Base-by-base conservation (phyloP, 805 yeast genomes). In the Wickerhamiella parazyma region DNA sequence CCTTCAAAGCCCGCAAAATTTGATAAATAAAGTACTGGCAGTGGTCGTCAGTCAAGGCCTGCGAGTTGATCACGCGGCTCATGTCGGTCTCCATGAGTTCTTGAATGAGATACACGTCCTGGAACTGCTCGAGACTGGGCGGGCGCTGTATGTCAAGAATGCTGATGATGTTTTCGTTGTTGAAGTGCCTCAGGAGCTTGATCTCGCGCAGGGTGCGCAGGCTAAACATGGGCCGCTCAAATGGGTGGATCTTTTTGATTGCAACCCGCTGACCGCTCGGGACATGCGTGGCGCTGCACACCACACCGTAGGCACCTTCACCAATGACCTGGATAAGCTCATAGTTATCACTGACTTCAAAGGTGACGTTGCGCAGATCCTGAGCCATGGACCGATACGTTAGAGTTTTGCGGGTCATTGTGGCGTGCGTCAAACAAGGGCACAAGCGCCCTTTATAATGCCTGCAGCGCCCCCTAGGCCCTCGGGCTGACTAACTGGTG, bases 11-110 rank as follows among this genome's bases (percentile, higher is more conserved):
- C 54, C 95, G 86, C 47, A 89, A 68, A 24, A 83, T 81, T 65
- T 89, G 97, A 60, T 91, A 91, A 14, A 84, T 72, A 56, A 91
- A 91, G 49, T 84, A 78, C 64, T 91, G 98, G 62, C 83, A 87
- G 61, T 91, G 98, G 25, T 87, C 84, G 59, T 91, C 97, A 1
- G 95, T 84, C 51, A 91, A 68, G 0, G 94, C 82, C 61, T 91
- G 97, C 9, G 95, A 82, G 52, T 94, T 73, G 49, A 91, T 89
- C 55, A 91, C 91, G 62, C 89, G 97, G 63, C 89, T 95, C 85
- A 91, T 80, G 62, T 91, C 98, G 63, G 97, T 89, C 61, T 89
- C 97, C 97, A 91, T 91, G 54, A 89, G 68, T 63, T 89, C 98
- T 53, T 62, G 65, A 31, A 62, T 82, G 36, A 89, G 68, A 60